These are phyloP conservation scores for Fraxinus cuspidata DNA, from an alignment of 257 asterid species.

Conservation along the genomic window DNA sequence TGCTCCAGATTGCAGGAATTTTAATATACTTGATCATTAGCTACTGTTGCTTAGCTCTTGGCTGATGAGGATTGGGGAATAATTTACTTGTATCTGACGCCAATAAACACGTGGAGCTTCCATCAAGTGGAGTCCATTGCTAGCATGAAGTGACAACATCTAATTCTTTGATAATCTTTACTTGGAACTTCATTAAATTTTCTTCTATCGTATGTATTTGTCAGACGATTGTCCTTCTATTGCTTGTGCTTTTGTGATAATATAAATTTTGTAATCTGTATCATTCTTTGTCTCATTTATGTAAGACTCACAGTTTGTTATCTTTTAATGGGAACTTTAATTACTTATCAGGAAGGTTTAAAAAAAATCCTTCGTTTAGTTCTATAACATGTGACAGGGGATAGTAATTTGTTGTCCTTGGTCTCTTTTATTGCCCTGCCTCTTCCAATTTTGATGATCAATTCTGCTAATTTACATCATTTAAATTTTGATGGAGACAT, in stretches of 20 bases:
- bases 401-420: background rate
- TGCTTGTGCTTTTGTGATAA: background rate
- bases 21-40: background rate
- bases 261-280: background rate
- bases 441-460: background rate
- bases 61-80: background rate
- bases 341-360: background rate
- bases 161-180: background rate
- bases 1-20: background rate
- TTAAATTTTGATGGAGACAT: background rate
- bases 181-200: background rate
- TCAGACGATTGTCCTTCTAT: background rate
- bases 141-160: background rate
- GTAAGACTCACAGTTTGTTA: background rate
- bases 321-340: background rate
- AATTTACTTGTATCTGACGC: background rate
- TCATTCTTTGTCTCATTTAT: background rate
- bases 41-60: background rate
- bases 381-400: background rate
- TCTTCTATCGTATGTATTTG: background rate
- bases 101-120: background rate
- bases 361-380: background rate
- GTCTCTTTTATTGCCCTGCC: slow-evolving; percentile 5
- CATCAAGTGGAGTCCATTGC: background rate
- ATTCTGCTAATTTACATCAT: background rate